Evolutionary conservation across 2,329 filamentous ascomycete species (phyloP).

Genomic region (Pseudocercospora crystallina): DNA sequence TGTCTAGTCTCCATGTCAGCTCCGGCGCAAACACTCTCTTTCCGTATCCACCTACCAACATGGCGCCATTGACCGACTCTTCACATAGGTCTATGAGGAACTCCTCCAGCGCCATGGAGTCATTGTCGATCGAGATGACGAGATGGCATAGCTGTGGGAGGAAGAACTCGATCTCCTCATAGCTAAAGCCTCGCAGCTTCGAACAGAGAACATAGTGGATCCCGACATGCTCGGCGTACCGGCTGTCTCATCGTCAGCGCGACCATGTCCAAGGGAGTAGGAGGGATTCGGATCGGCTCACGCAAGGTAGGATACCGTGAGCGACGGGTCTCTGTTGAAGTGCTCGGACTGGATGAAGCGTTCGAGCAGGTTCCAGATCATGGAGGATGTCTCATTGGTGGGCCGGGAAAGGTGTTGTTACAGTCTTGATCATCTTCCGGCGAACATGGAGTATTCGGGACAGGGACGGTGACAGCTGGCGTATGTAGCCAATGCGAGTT

Average conservation of each 20-base stretch:
- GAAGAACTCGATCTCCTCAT: constrained; percentile 92
- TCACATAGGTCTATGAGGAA: constrained; percentile 83
- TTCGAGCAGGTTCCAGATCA: constrained; percentile 80
- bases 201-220: constrained; percentile 87
- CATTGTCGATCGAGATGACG: constrained; percentile 83
- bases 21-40: not conserved
- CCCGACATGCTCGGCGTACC: constrained; percentile 85
- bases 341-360: constrained; percentile 91
- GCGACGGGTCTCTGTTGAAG: constrained; percentile 87
- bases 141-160: constrained; percentile 82
- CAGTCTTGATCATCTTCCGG: constrained; percentile 13
- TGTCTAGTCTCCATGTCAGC: constrained; percentile 55
- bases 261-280: constrained; percentile 5
- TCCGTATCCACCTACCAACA: constrained; percentile 61
- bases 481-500: not conserved
- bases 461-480: constrained; percentile 11
- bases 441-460: constrained; percentile 1
- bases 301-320: constrained; percentile 86
- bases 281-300: constrained; percentile 47
- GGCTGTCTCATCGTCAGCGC: constrained; percentile 50
- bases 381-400: constrained; percentile 33
- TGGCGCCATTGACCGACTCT: constrained; percentile 79
- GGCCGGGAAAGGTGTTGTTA: constrained; percentile 4
- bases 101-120: constrained; percentile 87
- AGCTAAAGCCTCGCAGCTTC: constrained; percentile 84